phyloP scores from a whole-genome alignment of 2,329 filamentous ascomycete species.

The Cryphonectria nitschkei region DNA sequence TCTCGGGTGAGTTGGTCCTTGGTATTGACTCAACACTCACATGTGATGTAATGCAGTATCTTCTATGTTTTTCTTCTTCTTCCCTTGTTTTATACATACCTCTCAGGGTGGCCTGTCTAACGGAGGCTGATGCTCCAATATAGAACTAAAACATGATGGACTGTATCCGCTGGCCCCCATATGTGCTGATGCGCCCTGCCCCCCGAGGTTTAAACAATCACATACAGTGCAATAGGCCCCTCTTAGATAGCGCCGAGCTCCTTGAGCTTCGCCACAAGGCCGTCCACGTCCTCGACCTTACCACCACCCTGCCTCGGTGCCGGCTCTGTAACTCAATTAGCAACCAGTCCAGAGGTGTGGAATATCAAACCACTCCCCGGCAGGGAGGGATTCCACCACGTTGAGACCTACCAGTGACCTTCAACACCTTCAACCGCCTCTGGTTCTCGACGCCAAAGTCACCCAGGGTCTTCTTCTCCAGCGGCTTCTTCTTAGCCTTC shows the following conservation, averaged over 20 bases:
- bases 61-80: neutral
- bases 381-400: neutral
- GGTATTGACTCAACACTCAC: neutral
- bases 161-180: neutral
- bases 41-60: neutral
- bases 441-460: slow-evolving; percentile 80
- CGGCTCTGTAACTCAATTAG: slow-evolving; percentile 64
- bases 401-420: slow-evolving; percentile 72
- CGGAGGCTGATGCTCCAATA: neutral
- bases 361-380: neutral
- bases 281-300: slow-evolving; percentile 97
- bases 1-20: neutral
- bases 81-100: neutral
- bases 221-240: neutral
- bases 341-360: slow-evolving; percentile 1
- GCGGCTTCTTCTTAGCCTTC: slow-evolving; percentile 99
- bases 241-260: slow-evolving; percentile 85
- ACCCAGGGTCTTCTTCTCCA: slow-evolving; percentile 86
- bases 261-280: slow-evolving; percentile 92
- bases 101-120: neutral
- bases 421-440: slow-evolving; percentile 83
- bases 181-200: slow-evolving; percentile 12
- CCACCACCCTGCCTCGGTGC: slow-evolving; percentile 86
- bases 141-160: neutral
- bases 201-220: neutral